Base-by-base conservation (phyloP, 441 rosid species). In the Cnidoscolus chayamansa region DNA sequence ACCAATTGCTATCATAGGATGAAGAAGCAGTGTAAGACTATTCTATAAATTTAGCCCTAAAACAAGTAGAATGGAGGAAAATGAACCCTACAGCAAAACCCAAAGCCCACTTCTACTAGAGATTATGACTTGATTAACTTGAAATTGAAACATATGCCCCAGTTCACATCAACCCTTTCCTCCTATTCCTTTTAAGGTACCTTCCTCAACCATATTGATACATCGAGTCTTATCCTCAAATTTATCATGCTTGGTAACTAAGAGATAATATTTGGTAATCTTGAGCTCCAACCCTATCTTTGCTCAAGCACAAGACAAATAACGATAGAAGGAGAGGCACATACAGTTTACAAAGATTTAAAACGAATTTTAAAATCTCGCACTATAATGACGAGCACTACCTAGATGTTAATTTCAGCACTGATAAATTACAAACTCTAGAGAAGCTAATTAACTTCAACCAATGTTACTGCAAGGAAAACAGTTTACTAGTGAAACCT, bases 401-500 rank as follows among this genome's bases (percentile, higher is more conserved):
- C 54, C 0, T 17, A 1, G 31, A 51, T 67, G 8, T 32, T 37
- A 16, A 0, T 16, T 15, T 7, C 1, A 54, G 49, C 37, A 35
- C 3, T 53, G 10, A 10, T 54, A n/a, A 17, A n/a, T 32, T 54
- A 37, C 19, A 32, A 61, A 61, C 40, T 35, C 31, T 30, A 1
- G n/a, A 70, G 40, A 4, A 13, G 9, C 15, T 16, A 31, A 16
- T 51, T 1, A 12, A 68, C 20, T 40, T 49, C 32, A 20, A 50
- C 25, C 67, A 32, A 31, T 37, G 40, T 32, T 56, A 30, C 48
- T 53, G 30, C 9, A 30, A 0, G 25, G 63, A 30, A 47, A 0
- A 57, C 47, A 31, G n/a, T 20, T 48, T 65, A 55, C 76, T 65
- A 20, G 74, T 11, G 67, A 10, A 15, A 60, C 48, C 54, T 43